Conservation (phyloP, 2,329 filamentous ascomycete genomes). For the Phyllosticta capitalensis region DNA sequence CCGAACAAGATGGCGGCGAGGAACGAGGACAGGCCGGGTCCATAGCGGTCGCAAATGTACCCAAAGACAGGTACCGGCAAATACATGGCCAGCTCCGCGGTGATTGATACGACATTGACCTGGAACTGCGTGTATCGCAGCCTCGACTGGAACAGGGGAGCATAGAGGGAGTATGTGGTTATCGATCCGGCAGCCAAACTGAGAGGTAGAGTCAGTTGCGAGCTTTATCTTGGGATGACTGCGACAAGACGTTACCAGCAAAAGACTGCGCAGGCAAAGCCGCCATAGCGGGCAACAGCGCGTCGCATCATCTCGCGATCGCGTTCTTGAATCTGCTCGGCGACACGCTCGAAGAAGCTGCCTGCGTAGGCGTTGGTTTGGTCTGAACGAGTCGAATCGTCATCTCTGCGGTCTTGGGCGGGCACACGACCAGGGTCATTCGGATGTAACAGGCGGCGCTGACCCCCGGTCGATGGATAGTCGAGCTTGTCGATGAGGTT, state of each 20-base stretch:
- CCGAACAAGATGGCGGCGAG: slow-evolving; percentile 67
- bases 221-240: not conserved
- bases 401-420: slow-evolving; percentile 19
- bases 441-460: slow-evolving; percentile 26
- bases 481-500: slow-evolving; percentile 41
- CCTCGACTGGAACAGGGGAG: slow-evolving; percentile 75
- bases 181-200: slow-evolving; percentile 78
- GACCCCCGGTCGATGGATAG: slow-evolving; percentile 25
- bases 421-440: slow-evolving; percentile 23
- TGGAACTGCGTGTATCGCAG: slow-evolving; percentile 84
- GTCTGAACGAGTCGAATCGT: not conserved
- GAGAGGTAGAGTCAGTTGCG: slow-evolving; percentile 19
- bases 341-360: slow-evolving; percentile 51
- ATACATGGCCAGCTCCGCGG: slow-evolving; percentile 81
- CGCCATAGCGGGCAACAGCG: slow-evolving; percentile 43
- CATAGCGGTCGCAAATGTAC: slow-evolving; percentile 82
- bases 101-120: slow-evolving; percentile 83
- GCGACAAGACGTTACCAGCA: slow-evolving; percentile 32
- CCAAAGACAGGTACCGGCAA: slow-evolving; percentile 84
- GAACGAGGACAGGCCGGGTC: slow-evolving; percentile 67
- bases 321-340: slow-evolving; percentile 49
- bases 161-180: slow-evolving; percentile 89
- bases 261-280: slow-evolving; percentile 52
- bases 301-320: slow-evolving; percentile 46
- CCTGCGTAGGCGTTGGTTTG: slow-evolving; percentile 39